Base-by-base conservation (phyloP, 2,329 filamentous ascomycete species). In the Colletotrichum sp. region DNA sequence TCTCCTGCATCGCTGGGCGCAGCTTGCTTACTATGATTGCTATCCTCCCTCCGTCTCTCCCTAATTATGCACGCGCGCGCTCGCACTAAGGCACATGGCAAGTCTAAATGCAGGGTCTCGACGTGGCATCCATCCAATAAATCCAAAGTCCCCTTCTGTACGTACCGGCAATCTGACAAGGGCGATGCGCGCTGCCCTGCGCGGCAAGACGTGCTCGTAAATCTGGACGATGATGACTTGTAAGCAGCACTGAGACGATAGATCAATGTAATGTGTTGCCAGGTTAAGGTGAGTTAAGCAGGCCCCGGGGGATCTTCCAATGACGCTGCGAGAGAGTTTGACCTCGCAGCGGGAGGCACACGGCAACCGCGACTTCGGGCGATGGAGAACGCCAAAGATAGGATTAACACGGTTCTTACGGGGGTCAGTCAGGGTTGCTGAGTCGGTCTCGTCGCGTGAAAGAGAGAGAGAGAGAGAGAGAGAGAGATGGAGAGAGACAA, bases 341-440 rank as follows among this genome's bases (percentile, higher is more conserved):
- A 56, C 64, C 70, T 73, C 64, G 64, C 73, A 73, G 70, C 64
- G 70, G 64, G 73, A 73, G 30, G 69, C 55, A 56, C 73, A 56
- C 56, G 43, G 71, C 66, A 32, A 70, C 66, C 56, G 58, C 71
- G 39, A 34, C 66, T 58, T 58, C 66, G 43, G 66, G 66, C 34
- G 48, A 65, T 52, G n/a, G 71, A 58, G 66, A 60, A 16, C 43
- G 52, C 32, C 36, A 60, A 60, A 58, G 34, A 65, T 65, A 43
- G 69, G 32, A 55, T 27, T 60, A 62, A 64, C 39, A 32, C 16
- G 60, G 55, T 60, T 64, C 27, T 30, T 43, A 56, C 39, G 36
- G 39, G 69, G 39, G 16, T 18, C n/a, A 13, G 68, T 68, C 28
- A 25, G 56, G 67, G 36, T 48, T 61, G 55, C 43, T 68, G 70